Conservation (phyloP, 257 asterid genomes). For the Penstemon newberryi region DNA sequence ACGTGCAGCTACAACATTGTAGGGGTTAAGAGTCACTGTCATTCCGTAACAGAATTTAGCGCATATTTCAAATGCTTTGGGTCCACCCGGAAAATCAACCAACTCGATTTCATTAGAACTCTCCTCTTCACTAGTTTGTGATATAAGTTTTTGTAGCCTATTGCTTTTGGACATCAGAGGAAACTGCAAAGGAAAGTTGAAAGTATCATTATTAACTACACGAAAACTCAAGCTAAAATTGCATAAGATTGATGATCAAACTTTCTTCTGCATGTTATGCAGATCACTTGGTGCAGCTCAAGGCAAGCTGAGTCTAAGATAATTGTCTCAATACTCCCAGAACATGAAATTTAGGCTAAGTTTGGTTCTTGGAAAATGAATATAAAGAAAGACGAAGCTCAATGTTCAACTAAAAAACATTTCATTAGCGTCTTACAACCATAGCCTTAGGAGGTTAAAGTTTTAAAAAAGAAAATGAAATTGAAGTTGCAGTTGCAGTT, state of each 20-base stretch:
- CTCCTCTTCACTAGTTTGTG: slow-evolving; percentile 43
- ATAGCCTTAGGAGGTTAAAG: too few relatives aligned
- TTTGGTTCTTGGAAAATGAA: too few relatives aligned
- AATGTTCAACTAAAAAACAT: too few relatives aligned
- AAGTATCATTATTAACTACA: not conserved
- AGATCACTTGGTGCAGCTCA: not conserved
- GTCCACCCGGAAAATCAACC: slow-evolving; percentile 85
- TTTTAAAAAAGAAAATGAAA: not conserved
- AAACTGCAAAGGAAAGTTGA: slow-evolving; percentile 48
- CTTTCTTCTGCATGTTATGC: not conserved
- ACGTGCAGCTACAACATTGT: slow-evolving; percentile 82
- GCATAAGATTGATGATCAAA: not conserved
- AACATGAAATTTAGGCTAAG: not conserved
- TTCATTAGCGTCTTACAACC: too few relatives aligned
- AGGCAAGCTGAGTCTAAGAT: not conserved
- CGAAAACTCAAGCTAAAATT: not conserved
- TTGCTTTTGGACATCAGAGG: slow-evolving; percentile 92
- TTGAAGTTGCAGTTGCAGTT: not conserved
- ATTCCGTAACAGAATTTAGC: slow-evolving; percentile 94
- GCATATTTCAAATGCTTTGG: slow-evolving; percentile 83
- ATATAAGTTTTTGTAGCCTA: slow-evolving; percentile 59
- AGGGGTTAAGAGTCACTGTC: slow-evolving; percentile 77
- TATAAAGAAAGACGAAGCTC: too few relatives aligned
- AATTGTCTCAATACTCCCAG: not conserved
- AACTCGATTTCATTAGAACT: slow-evolving; percentile 50